Evolutionary conservation across 2,329 filamentous ascomycete genomes (phyloP).

Genomic region (Xylaria sp.): DNA sequence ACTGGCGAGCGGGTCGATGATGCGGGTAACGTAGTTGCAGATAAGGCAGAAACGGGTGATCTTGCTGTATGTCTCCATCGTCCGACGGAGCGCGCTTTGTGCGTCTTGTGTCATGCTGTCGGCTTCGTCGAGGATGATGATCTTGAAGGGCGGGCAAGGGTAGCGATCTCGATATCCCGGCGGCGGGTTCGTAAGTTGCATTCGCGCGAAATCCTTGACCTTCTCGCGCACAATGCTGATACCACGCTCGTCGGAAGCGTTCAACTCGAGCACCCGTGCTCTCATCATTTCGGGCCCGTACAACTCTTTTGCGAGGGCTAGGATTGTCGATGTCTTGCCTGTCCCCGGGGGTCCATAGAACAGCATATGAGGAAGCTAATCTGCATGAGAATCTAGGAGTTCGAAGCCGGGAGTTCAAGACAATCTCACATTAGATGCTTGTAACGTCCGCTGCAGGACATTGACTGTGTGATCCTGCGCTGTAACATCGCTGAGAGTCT

Average conservation of each 20-base stretch:
- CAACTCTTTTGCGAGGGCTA: constrained; percentile 95
- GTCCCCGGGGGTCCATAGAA: constrained; percentile 98
- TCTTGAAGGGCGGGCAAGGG: constrained; percentile 97
- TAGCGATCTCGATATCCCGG: constrained; percentile 75
- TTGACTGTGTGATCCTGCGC: constrained; percentile 97
- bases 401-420: neutral
- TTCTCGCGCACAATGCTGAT: constrained; percentile 98
- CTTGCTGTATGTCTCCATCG: constrained; percentile 97
- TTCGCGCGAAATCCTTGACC: constrained; percentile 97
- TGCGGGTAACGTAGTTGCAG: constrained; percentile 98
- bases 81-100: constrained; percentile 88
- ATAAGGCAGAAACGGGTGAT: constrained; percentile 98
- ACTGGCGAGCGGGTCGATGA: constrained; percentile 94
- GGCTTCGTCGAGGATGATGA: constrained; percentile 97
- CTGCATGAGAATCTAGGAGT: constrained; percentile 15
- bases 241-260: constrained; percentile 98
- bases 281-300: constrained; percentile 96
- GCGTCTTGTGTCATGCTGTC: constrained; percentile 99
- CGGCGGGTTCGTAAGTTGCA: constrained; percentile 88
- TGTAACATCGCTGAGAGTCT: constrained; percentile 92
- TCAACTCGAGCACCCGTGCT: constrained; percentile 95
- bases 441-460: constrained; percentile 89
- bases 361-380: constrained; percentile 93
- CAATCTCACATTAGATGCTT: constrained; percentile 82
- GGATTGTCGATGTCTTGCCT: constrained; percentile 96